A percentile compares a stretch with the other conserved stretches of the same genome.
These are phyloP conservation scores for Cryptosporidium ubiquitum DNA, from an alignment of 169 alveolate species.

Conservation along the genomic window DNA sequence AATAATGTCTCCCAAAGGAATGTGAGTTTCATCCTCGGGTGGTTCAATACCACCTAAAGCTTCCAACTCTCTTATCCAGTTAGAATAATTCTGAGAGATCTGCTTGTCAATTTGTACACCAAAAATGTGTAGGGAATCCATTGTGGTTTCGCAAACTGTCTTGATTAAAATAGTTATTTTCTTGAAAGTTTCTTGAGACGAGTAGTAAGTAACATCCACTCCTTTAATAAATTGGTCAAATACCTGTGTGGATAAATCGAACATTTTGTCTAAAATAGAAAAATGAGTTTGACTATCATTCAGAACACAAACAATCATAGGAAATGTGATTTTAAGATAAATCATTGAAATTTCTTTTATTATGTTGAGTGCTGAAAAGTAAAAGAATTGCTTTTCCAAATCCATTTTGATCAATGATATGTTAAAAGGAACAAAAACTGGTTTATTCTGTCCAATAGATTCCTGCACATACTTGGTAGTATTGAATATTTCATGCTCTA, in stretches of 20 bases:
- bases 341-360: slow-evolving; percentile 4
- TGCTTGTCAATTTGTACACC: slow-evolving; percentile 15
- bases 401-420: not conserved
- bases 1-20: not conserved
- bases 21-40: not conserved
- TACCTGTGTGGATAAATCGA: not conserved
- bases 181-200: not conserved
- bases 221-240: slow-evolving; percentile 10
- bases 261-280: slow-evolving; percentile 17
- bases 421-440: slow-evolving; percentile 32
- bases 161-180: not conserved
- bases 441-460: not conserved
- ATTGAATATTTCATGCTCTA: slow-evolving; percentile 30
- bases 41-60: not conserved
- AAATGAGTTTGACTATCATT: slow-evolving; percentile 12
- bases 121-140: not conserved
- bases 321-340: not conserved
- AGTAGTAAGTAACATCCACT: slow-evolving; percentile 3
- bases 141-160: not conserved
- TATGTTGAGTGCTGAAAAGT: not conserved
- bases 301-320: slow-evolving; percentile 8
- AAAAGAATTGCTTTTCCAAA: slow-evolving; percentile 34
- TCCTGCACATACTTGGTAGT: slow-evolving; percentile 20
- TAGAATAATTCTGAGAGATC: not conserved
- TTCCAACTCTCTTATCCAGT: slow-evolving; percentile 14